Conservation (phyloP, 2,329 filamentous ascomycete genomes). For the Aspergillus novofumigatus region DNA sequence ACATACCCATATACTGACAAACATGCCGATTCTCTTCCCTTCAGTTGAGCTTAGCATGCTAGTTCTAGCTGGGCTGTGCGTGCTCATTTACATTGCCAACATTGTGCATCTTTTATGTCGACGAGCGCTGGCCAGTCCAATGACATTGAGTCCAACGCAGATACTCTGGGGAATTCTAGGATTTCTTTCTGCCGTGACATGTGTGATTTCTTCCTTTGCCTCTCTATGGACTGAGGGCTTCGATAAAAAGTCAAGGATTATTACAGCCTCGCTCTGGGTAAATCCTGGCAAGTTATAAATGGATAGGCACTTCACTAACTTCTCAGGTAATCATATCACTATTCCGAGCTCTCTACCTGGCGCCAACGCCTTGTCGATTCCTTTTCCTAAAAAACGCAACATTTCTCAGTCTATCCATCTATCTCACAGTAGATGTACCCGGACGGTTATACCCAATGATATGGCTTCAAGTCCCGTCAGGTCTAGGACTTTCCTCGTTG, state of each 20-base stretch:
- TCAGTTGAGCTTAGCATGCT: not conserved
- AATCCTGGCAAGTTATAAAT: not conserved
- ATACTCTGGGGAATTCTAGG: not conserved
- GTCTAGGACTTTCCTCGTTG: not conserved
- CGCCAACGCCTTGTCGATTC: not conserved
- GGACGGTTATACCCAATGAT: conserved; percentile 5
- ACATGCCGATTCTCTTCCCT: not conserved
- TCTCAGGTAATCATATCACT: conserved; percentile 1
- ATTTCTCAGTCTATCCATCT: conserved; percentile 2
- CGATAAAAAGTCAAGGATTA: not conserved
- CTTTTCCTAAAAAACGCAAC: not conserved
- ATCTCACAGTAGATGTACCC: conserved; percentile 3
- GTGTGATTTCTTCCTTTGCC: not conserved
- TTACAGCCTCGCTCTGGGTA: not conserved
- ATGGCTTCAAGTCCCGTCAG: conserved; percentile 1
- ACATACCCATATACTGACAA: not conserved
- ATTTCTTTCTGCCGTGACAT: not conserved
- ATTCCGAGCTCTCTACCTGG: conserved; percentile 1
- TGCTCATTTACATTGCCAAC: not conserved
- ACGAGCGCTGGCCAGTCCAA: not conserved
- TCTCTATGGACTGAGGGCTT: not conserved
- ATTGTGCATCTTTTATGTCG: not conserved
- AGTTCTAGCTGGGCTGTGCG: not conserved
- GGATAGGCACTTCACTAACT: not conserved
- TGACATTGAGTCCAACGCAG: not conserved